phyloP scores from a whole-genome alignment of 106 monocot genomes.

The Phalaenopsis aphrodite region DNA sequence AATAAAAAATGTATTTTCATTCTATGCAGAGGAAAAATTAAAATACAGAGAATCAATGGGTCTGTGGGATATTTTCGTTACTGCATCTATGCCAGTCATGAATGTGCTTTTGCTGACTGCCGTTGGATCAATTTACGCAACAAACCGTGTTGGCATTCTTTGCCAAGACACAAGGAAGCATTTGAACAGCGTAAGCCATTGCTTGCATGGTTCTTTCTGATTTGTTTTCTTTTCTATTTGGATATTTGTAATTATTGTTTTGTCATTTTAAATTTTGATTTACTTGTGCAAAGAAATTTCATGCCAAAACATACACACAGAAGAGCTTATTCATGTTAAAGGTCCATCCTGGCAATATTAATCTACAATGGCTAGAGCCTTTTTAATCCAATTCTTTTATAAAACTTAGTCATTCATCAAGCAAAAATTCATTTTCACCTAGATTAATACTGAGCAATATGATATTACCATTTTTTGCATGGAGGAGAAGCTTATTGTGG shows the following conservation, averaged over 20 bases:
- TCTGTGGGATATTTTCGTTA: conserved; percentile 41
- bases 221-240: background rate
- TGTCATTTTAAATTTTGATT: background rate
- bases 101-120: conserved; percentile 64
- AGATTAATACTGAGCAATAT: too few relatives aligned
- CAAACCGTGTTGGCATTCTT: conserved; percentile 29
- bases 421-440: too few relatives aligned
- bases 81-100: conserved; percentile 58
- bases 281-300: background rate
- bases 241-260: background rate
- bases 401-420: too few relatives aligned
- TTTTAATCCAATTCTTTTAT: too few relatives aligned
- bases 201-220: background rate
- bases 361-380: too few relatives aligned
- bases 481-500: too few relatives aligned
- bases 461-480: too few relatives aligned
- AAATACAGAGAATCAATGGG: conserved; percentile 27
- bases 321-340: background rate
- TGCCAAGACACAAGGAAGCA: conserved; percentile 43
- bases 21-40: conserved; percentile 1
- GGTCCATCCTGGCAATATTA: too few relatives aligned
- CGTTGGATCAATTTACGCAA: conserved; percentile 53
- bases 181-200: conserved; percentile 57
- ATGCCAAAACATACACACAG: background rate
- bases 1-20: background rate